Conservation (phyloP, 2,329 filamentous ascomycete species). For the Neoarthrinium moseri region DNA sequence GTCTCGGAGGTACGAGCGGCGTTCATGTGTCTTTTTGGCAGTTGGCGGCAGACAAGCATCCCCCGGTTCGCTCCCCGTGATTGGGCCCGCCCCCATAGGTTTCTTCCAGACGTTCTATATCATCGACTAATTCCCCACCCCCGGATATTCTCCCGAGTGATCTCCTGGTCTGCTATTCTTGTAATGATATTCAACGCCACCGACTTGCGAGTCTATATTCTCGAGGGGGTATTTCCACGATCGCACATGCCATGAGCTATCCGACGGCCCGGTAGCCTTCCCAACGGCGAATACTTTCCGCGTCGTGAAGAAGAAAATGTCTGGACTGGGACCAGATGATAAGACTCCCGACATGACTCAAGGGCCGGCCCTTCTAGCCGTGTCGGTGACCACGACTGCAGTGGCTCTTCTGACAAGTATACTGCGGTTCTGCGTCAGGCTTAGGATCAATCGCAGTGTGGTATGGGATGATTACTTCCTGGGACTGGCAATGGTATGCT, state of each 20-base stretch:
- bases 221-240: neutral
- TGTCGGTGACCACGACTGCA: conserved; percentile 8
- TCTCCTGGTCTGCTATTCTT: too few species aligned
- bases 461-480: conserved; percentile 33
- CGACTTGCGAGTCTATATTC: neutral
- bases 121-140: neutral
- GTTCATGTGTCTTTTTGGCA: neutral
- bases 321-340: conserved; percentile 15
- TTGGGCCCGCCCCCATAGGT: neutral
- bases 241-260: neutral
- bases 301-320: conserved; percentile 2
- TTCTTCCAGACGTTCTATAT: neutral
- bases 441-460: conserved; percentile 22
- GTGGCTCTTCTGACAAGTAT: conserved; percentile 32
- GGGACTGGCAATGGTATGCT: conserved; percentile 29
- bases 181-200: too few species aligned
- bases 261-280: neutral
- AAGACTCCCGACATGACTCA: conserved; percentile 23
- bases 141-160: neutral
- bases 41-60: too few species aligned
- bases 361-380: conserved; percentile 35
- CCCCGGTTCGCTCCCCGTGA: too few species aligned
- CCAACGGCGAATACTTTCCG: neutral
- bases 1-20: too few species aligned
- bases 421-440: conserved; percentile 29